These are phyloP conservation scores for Gossypioides kirkii DNA, from an alignment of 345 rosid genomes.

Conservation along the genomic window DNA sequence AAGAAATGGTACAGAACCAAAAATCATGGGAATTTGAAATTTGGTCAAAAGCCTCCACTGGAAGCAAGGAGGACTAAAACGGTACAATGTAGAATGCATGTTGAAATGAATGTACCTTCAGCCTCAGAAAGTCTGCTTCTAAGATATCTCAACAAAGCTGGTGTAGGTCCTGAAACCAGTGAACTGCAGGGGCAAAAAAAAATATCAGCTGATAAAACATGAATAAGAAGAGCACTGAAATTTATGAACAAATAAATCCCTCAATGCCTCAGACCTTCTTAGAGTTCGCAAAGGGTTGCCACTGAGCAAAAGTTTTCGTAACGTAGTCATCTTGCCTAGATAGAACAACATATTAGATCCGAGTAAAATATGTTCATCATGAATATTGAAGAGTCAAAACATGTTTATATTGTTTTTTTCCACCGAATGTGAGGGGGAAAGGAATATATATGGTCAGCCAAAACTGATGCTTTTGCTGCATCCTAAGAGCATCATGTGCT, in stretches of 20 bases:
- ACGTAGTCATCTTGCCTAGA: slow-evolving; percentile 78
- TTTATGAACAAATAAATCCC: slow-evolving; percentile 12
- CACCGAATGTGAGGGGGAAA: background rate
- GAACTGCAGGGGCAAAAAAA: slow-evolving; percentile 42
- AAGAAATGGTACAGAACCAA: background rate
- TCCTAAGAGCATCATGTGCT: background rate
- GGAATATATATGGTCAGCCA: background rate
- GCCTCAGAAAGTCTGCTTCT: slow-evolving; percentile 69
- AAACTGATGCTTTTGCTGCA: background rate
- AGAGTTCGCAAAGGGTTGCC: slow-evolving; percentile 91
- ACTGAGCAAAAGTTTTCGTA: slow-evolving; percentile 64
- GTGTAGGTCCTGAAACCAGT: slow-evolving; percentile 85
- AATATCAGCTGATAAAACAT: slow-evolving; percentile 9
- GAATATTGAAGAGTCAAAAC: background rate
- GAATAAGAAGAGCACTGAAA: slow-evolving; percentile 11
- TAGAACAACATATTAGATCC: background rate
- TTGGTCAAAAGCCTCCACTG: slow-evolving; percentile 11
- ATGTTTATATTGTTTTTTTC: background rate
- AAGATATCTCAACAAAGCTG: slow-evolving; percentile 73
- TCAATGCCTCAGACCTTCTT: slow-evolving; percentile 51
- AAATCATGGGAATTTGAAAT: background rate
- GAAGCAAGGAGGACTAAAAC: background rate
- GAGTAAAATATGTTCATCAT: background rate
- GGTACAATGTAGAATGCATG: background rate
- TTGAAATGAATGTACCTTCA: slow-evolving; percentile 50